Evolutionary conservation across 768 basidiomycete genomes (phyloP), one percentile per base, ranked within the genome.

Genomic region (Mycena alexandri): DNA sequence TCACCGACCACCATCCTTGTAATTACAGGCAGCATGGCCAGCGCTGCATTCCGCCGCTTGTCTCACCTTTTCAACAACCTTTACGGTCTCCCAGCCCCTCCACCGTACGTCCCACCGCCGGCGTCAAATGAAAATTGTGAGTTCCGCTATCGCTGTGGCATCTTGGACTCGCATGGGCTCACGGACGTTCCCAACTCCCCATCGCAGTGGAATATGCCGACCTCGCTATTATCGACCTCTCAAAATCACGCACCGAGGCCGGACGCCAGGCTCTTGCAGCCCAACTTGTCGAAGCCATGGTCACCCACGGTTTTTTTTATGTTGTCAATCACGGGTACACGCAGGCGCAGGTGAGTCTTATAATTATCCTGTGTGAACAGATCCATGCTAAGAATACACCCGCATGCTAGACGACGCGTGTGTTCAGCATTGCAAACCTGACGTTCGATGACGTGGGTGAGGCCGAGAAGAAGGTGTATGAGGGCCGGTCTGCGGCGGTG

Each of bases 301-400:
- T 33, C 38, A 52, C 67, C 14, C 61, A 73, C 41, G 81, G 81
- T 2, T 87, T 87, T 73, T 82, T 86, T 72, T 86, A 85, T 61
- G 81, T 83, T 19, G 74, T 85, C 43, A 85, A 85, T 61, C 86
- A 87, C 68, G 85, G 85, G 13, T 79, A 82, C 52, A 81, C 81
- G 0, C 71, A 73, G 47, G 79, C 78, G 22, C 79, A 83, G 75
- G 86, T 83, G 44, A 13, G 67, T n/a, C n/a, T n/a, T n/a, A n/a
- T n/a, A n/a, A n/a, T n/a, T n/a, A n/a, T n/a, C n/a, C n/a, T n/a
- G n/a, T n/a, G n/a, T n/a, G n/a, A n/a, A n/a, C n/a, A n/a, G n/a
- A n/a, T n/a, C n/a, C n/a, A n/a, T n/a, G n/a, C n/a, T n/a, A n/a
- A n/a, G n/a, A n/a, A n/a, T n/a, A n/a, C n/a, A n/a, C n/a, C n/a